Evolutionary conservation across 2,329 filamentous ascomycete genomes (phyloP).

Genomic region (Talaromyces sp.): DNA sequence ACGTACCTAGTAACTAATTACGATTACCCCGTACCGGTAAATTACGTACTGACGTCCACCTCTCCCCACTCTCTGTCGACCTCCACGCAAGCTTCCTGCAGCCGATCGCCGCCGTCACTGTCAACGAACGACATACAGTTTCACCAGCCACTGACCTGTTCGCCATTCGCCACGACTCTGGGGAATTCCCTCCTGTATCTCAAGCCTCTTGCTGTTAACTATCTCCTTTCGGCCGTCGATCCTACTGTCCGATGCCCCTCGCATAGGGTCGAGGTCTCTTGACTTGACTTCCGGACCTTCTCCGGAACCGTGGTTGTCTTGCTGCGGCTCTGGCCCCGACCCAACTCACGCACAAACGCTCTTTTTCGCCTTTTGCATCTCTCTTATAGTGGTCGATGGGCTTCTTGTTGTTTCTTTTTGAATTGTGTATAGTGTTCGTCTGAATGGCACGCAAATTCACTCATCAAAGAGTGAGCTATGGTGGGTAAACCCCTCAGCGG

Average conservation of each 20-base stretch:
- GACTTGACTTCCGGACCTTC: conserved; percentile 3
- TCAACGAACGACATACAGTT: not conserved
- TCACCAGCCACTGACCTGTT: not conserved
- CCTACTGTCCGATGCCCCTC: not conserved
- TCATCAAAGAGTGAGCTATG: conserved; percentile 64
- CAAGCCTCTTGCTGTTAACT: not conserved
- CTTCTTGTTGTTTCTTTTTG: not conserved
- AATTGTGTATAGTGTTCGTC: conserved; percentile 4
- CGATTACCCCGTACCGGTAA: not conserved
- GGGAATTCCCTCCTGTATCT: not conserved
- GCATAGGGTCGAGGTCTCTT: not conserved
- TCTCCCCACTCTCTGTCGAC: not conserved
- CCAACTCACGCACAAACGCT: not conserved
- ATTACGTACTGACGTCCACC: not conserved
- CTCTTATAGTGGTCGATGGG: not conserved
- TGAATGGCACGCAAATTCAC: conserved; percentile 63
- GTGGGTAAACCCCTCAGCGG: conserved; percentile 38
- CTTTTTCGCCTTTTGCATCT: not conserved
- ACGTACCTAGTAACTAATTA: no score
- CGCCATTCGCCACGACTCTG: not conserved
- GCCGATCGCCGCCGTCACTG: not conserved
- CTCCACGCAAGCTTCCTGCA: not conserved
- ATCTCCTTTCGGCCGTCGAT: not conserved
- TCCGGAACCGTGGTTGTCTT: conserved; percentile 7
- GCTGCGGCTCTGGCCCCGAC: conserved; percentile 9